Base-by-base conservation (phyloP, 2,329 filamentous ascomycete genomes). In the Exophiala bonariae region DNA sequence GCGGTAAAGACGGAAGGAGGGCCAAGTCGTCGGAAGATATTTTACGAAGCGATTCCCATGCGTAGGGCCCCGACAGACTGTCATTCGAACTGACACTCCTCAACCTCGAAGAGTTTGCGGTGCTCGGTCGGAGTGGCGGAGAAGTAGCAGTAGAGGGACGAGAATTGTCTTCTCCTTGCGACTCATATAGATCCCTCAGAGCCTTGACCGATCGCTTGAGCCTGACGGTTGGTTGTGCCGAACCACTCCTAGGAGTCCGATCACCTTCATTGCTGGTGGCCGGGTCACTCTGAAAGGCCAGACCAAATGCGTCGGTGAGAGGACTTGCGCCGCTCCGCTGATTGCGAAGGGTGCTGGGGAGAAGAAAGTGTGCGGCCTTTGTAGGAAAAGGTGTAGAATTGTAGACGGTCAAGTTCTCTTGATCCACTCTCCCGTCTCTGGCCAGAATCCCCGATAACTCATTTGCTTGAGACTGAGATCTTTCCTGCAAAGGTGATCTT, bases 401-500 rank as follows among this genome's bases (percentile, higher is more conserved):
- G 56, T 72, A 73, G 41, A 73, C 59, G 54, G 69, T 61, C 36
- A 57, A 57, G 39, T 67, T 40, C 35, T 50, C 49, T 41, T 50
- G 52, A 38, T 68, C 65, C 9, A 47, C 44, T 16, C 39, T 49
- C 17, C 42, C 42, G 19, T 68, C 63, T 48, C 60, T 63, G 20
- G 66, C 59, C 40, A 68, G 54, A 31, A 70, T 69, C 32, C 68
- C 54, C 7, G 67, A 65, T 44, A 59, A 56, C 57, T 72, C 66
- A 52, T 76, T 76, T 35, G 65, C 66, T 46, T 74, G 68, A 22
- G 73, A 75, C 31, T 66, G 64, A 18, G 62, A 70, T 53, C 71
- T 68, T 61, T 75, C 72, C 61, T 73, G 69, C 42, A 75, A 66
- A 47, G 68, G 67, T 56, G 64, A 66, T 55, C 72, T 64, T 58